Base-by-base conservation (phyloP, 345 rosid genomes). In the Gossypium mustelinum region DNA sequence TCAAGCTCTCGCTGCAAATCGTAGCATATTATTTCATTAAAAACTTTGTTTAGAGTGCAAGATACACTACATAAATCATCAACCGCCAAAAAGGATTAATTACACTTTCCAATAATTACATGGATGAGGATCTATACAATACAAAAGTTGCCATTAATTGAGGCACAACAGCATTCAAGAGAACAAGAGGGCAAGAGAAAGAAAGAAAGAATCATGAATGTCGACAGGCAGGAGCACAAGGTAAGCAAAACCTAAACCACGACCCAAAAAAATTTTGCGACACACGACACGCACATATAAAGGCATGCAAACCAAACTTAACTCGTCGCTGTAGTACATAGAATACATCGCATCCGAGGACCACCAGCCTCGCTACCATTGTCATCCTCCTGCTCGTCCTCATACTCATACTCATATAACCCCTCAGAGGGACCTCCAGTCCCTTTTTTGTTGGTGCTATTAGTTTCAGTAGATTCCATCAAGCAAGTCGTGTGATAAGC, bases 271-370 rank as follows among this genome's bases (percentile, higher is more conserved):
- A 34, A 16, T 4, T 54, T 24, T 39, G 64, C 64, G 4, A 18
- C 56, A 59, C 11, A n/a, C 43, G 47, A 60, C 56, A 60, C 76
- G 44, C 67, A 73, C 45, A 16, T 29, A 2, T 16, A 12, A 17
- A 44, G 43, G 24, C 58, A 57, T 64, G n/a, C 45, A 56, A 76
- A 70, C 41, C 14, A 51, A 77, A 61, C 85, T 88, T 85, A 87
- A 86, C 82, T 82, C 18, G 97, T 89, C 5, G 97, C 99, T n/a
- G 98, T 96, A 70, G 99, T 96, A 79, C 99, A 96, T 79, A 96
- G 82, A 69, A 90, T 96, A 81, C 99, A 96, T 55, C 99, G 91
- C 81, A 92, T 61, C 1, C 84, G 89, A 72, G 90, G 79, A 69
- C 74, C 79, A 73, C 82, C 87, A 1, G 89, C 78, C 27, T 75